These are phyloP conservation scores for Trichoderma asperellum DNA, from an alignment of 2,329 filamentous ascomycete species.

Conservation along the genomic window DNA sequence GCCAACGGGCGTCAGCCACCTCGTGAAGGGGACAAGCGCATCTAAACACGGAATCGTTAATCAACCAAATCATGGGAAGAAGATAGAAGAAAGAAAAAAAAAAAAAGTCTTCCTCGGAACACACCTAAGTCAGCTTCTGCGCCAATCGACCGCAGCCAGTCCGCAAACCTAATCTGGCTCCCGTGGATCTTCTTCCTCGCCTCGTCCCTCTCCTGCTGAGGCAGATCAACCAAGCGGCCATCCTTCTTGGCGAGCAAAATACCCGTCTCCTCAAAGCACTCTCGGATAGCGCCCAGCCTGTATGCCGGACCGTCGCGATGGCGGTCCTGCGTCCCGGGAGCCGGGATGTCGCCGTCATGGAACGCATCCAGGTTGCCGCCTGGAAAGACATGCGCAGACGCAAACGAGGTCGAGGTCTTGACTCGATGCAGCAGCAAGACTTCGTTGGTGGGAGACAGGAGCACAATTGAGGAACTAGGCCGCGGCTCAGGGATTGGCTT, in stretches of 20 bases:
- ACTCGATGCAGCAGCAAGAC: slow-evolving; percentile 87
- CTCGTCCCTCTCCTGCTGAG: slow-evolving; percentile 61
- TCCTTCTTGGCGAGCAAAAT: slow-evolving; percentile 71
- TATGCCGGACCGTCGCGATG: slow-evolving; percentile 77
- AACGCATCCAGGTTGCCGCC: slow-evolving; percentile 79
- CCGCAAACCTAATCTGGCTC: slow-evolving; percentile 65
- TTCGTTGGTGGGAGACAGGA: slow-evolving; percentile 85
- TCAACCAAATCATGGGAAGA: background rate
- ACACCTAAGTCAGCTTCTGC: slow-evolving; percentile 68
- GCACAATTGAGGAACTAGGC: slow-evolving; percentile 76
- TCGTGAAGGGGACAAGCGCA: slow-evolving; percentile 77
- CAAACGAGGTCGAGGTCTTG: slow-evolving; percentile 78
- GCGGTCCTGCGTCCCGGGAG: slow-evolving; percentile 52
- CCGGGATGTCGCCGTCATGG: slow-evolving; percentile 69
- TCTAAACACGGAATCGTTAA: slow-evolving; percentile 45
- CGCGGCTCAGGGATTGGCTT: slow-evolving; percentile 50
- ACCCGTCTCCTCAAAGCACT: slow-evolving; percentile 94
- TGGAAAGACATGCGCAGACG: slow-evolving; percentile 93
- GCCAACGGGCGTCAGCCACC: slow-evolving; percentile 83
- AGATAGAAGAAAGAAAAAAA: no score
- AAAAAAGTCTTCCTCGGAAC: slow-evolving; percentile 31
- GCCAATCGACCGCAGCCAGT: slow-evolving; percentile 63
- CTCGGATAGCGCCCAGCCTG: slow-evolving; percentile 80
- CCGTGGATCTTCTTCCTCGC: slow-evolving; percentile 72
- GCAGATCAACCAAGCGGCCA: slow-evolving; percentile 63